Base-by-base conservation (phyloP, 2,329 filamentous ascomycete genomes). In the Neofusicoccum sp. region DNA sequence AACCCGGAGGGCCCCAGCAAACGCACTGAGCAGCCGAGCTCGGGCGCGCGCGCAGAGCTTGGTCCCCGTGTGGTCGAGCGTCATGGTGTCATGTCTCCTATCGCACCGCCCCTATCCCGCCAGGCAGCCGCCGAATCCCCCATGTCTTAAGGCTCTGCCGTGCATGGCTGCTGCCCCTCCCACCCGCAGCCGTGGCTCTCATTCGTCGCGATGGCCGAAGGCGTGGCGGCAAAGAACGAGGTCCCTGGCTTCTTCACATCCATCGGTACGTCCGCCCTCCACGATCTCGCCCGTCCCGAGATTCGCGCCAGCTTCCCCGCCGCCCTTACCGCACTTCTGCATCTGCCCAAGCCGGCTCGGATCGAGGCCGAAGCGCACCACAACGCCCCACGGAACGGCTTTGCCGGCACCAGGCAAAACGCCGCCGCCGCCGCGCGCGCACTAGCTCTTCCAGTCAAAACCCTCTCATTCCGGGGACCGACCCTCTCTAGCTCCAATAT, bases 141-240 rank as follows among this genome's bases (percentile, higher is more conserved):
- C 22, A 22, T 22, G 22, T 22, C 54, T 58, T 58, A 58, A 58
- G 54, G 31, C 39, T 14, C 12, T 14, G 31, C 36, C 16, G 9
- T n/a, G 12, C 14, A 33, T 33, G 43, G 39, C 49, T 37, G 44
- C 28, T 37, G 52, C 43, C 6, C 39, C 11, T 56, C 37, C 52
- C 52, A 56, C 52, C 52, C 39, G n/a, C n/a, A 33, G 31, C 48
- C n/a, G 37, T 11, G 16, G 8, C 52, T 43, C 39, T 56, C 52
- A 56, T 56, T 56, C 52, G 52, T 44, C 52, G 39, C 33, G 41
- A 58, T 58, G 54, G 45, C 54, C 39, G 37, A 45, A 45, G 22
- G 3, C 29, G 31, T 31, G 54, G 54, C 48, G 48, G 48, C 33
- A 34, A 36, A 52, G 33, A 37, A 52, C 48, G 14, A 36, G 41